Evolutionary conservation across 768 basidiomycete genomes (phyloP), one percentile per base, ranked within the genome.

Genomic region (Phlegmacium glaucopus): DNA sequence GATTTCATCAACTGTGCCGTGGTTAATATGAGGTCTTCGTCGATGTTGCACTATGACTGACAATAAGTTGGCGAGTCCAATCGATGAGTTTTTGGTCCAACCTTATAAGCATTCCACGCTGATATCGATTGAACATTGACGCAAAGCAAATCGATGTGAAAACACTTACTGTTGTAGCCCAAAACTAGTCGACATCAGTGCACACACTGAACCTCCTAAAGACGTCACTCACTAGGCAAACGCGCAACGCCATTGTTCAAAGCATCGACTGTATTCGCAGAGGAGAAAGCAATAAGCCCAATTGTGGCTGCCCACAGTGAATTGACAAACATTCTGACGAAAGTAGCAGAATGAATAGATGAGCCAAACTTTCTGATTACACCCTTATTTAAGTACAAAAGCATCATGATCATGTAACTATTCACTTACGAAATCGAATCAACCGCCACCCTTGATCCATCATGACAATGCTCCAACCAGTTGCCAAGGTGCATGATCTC

Each of bases 91-190:
- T 30, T 50, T n/a, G 25, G 11, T 55, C 69, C 42, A 50, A 83
- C 82, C 53, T 83, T 75, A 59, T 80, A 83, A 6, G 81, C 83
- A 59, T 85, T 85, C 83, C 83, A 85, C 6, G 83, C 83, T 85
- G 35, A 22, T 22, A 22, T 22, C 22, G 22, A 22, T 29, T 26
- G 35, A 37, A 41, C 29, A 27, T 26, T 15, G 34, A 37, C 18
- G 26, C 4, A 26, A 22, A 3, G 18, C 15, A 28, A 38, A 27
- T 26, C n/a, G 17, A 54, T 15, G 50, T 45, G 17, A 27, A 44
- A 42, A 16, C 54, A 50, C 78, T 58, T 40, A 83, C 81, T 83
- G 52, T 85, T 85, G 53, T 79, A 85, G 3, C 82, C 83, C 69
- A 84, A 68, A 15, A 76, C 81, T 83, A 34, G 9, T 15, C 25